Percentiles rank a stretch among this genome's conserved stretches.
phyloP scores from a whole-genome alignment of 1,284 basidiomycete species.

The Cutaneotrichosporon daszewskae region DNA sequence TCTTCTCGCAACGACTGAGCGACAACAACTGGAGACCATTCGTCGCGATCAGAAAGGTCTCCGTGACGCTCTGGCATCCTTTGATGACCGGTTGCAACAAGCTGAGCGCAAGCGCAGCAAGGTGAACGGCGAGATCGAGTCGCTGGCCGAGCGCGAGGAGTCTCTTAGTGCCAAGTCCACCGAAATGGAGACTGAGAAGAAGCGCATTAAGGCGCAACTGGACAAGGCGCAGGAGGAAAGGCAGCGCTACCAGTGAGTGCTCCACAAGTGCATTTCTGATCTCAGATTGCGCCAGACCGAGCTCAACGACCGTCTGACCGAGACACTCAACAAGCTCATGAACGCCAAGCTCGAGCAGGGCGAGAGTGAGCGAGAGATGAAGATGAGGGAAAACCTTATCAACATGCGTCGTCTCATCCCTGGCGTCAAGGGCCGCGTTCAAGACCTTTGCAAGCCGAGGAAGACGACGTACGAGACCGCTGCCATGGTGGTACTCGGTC shows the following conservation, averaged over 20 bases:
- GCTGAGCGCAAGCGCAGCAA: constrained; percentile 59
- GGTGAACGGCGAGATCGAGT: constrained; percentile 58
- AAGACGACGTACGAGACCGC: constrained; percentile 88
- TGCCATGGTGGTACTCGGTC: constrained; percentile 88
- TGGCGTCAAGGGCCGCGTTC: constrained; percentile 81
- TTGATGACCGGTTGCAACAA: constrained; percentile 59
- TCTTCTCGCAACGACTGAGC: constrained; percentile 73
- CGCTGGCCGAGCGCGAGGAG: constrained; percentile 56
- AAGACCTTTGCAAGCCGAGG: constrained; percentile 89
- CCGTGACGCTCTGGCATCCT: constrained; percentile 55
- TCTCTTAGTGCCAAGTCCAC: constrained; percentile 53
- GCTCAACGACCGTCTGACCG: constrained; percentile 82
- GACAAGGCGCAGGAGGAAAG: constrained; percentile 38
- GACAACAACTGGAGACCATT: constrained; percentile 75
- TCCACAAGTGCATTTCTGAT: constrained; percentile 1
- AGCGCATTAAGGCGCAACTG: constrained; percentile 34
- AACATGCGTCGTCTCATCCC: constrained; percentile 83
- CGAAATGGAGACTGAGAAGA: constrained; percentile 44
- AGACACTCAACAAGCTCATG: constrained; percentile 74
- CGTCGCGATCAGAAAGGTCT: constrained; percentile 76
- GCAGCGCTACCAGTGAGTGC: constrained; percentile 30
- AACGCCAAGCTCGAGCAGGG: constrained; percentile 80
- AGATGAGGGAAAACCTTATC: constrained; percentile 76
- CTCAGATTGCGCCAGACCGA: constrained; percentile 79
- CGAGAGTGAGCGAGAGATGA: constrained; percentile 77